Percentiles rank a stretch among this genome's conserved stretches.
Evolutionary conservation across 164 flowering plant genomes (phyloP).

Genomic region (Warburgia ugandensis): DNA sequence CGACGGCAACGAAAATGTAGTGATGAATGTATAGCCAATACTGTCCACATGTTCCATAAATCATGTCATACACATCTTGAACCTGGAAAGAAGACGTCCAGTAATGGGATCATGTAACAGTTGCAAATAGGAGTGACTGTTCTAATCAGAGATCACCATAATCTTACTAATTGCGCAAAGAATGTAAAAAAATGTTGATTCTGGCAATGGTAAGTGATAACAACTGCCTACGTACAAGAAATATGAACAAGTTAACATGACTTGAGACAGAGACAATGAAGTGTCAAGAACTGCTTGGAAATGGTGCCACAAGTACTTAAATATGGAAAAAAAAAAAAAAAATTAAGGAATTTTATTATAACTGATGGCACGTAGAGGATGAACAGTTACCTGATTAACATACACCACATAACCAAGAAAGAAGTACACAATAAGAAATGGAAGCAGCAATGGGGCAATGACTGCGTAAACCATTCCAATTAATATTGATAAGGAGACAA

Average conservation of each 20-base stretch:
- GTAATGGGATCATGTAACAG: conserved; percentile 2
- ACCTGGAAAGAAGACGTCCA: conserved; percentile 42
- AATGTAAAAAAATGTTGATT: too few species aligned
- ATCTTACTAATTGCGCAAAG: too few species aligned
- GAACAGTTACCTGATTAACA: conserved; percentile 60
- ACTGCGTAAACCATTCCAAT: conserved; percentile 84
- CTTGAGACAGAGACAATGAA: too few species aligned
- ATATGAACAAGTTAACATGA: too few species aligned
- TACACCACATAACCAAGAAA: conserved; percentile 68
- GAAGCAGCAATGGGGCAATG: conserved; percentile 74
- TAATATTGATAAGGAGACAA: conserved; percentile 48
- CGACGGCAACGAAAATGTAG: conserved; percentile 43
- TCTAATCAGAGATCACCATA: neutral
- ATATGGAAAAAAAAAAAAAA: neutral
- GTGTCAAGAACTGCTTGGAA: neutral
- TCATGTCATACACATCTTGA: conserved; percentile 62
- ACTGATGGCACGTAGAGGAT: neutral
- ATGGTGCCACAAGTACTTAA: neutral
- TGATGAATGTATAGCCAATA: conserved; percentile 82
- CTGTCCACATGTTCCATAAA: conserved; percentile 71
- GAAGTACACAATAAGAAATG: conserved; percentile 77
- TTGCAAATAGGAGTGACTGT: neutral
- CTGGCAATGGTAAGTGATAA: too few species aligned
- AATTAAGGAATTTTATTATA: neutral
- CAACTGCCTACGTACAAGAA: too few species aligned